phyloP scores from a whole-genome alignment of 495 filamentous ascomycete species.

The Cercophora samala region DNA sequence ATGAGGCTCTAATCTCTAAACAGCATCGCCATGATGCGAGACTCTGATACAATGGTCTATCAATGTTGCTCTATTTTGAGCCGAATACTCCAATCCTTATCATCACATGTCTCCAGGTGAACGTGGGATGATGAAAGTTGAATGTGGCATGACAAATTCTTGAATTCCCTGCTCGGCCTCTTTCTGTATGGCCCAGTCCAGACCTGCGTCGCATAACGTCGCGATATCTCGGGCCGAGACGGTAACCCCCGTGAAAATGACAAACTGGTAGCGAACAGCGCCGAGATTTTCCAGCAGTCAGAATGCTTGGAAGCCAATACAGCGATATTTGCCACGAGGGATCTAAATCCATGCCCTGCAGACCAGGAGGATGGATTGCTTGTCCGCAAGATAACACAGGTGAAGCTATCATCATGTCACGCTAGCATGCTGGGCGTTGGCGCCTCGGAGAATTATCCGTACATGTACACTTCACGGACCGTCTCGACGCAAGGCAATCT shows the following conservation, averaged over 20 bases:
- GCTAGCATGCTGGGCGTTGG: not conserved
- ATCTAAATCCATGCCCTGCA: conserved; percentile 1
- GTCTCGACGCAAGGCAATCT: conserved; percentile 8
- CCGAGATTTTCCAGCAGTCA: conserved; percentile 17
- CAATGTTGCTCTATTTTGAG: not conserved
- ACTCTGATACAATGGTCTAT: not conserved
- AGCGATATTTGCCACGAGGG: not conserved
- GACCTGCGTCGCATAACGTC: not conserved
- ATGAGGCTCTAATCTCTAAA: not conserved
- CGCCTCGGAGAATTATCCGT: conserved; percentile 19
- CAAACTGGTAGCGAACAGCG: not conserved
- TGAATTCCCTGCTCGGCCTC: not conserved
- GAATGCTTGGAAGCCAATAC: not conserved
- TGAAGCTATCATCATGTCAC: conserved; percentile 11
- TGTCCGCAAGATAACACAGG: not conserved
- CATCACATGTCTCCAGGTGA: not conserved
- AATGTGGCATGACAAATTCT: not conserved
- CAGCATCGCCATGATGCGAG: not conserved
- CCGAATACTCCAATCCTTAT: not conserved
- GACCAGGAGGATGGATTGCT: not conserved
- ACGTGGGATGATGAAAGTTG: not conserved
- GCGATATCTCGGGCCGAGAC: conserved; percentile 5
- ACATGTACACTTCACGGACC: not conserved
- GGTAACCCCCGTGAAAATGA: not conserved
- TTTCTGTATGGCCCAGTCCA: not conserved